Conservation (phyloP, 306 rosid genomes). For the Dryas drummondii region DNA sequence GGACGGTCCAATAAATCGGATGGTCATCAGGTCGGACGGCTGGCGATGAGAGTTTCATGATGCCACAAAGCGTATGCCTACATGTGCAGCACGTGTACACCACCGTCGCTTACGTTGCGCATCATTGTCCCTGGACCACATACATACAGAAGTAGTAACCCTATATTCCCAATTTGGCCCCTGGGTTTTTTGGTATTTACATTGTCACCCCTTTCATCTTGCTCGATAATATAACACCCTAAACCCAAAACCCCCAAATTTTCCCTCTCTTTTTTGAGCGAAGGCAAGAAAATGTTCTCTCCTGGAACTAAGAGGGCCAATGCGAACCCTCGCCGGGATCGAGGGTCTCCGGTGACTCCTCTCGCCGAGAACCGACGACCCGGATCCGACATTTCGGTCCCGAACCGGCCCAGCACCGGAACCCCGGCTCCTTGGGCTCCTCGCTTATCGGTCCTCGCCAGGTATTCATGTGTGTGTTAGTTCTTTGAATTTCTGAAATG, state of each 20-base stretch:
- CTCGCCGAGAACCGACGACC: conserved; percentile 38
- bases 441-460: conserved; percentile 86
- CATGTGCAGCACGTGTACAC: conserved; percentile 41
- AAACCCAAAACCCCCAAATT: conserved; percentile 21
- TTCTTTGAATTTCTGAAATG: neutral
- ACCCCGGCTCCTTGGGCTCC: conserved; percentile 99
- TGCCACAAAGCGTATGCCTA: neutral
- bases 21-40: neutral
- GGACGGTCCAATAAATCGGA: neutral
- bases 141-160: neutral
- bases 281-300: conserved; percentile 59
- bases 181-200: neutral
- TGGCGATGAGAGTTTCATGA: neutral
- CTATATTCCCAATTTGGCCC: neutral
- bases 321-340: conserved; percentile 33
- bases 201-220: neutral
- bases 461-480: conserved; percentile 35
- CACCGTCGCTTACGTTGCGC: conserved; percentile 17
- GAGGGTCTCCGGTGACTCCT: conserved; percentile 66
- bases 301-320: conserved; percentile 64
- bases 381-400: conserved; percentile 38
- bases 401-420: conserved; percentile 80
- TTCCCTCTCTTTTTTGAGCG: conserved; percentile 29
- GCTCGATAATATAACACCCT: neutral
- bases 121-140: conserved; percentile 26